Base-by-base conservation (phyloP, 2,329 filamentous ascomycete genomes). In the Arthrobotrys pseudoclavata region DNA sequence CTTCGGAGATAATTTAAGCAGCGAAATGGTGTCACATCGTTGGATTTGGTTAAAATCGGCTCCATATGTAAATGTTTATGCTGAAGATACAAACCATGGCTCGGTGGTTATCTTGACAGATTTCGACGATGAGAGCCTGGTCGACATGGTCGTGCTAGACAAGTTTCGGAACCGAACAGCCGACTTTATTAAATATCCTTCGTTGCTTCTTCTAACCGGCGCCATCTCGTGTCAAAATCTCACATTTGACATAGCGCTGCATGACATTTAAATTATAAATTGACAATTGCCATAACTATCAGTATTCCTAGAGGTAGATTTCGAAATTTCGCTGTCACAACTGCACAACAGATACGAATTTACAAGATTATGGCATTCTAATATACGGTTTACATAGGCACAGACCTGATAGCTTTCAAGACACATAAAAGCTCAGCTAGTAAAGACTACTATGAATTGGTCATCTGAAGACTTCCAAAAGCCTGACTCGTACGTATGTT, bases 191-290 rank as follows among this genome's bases (percentile, higher is more conserved):
- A 22, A 57, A 31, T 22, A 55, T 34, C 52, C 29, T 37, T 20
- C 3, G 12, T 34, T 57, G 52, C 52, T 57, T 57, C 26, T 53
- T 57, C n/a, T 57, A 57, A 22, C 52, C 31, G 18, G 15, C 15
- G 22, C 50, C 50, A 53, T 15, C 2, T 34, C 24, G 12, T 53
- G 50, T 34, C 50, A 9, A 34, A 29, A 53, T 18, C 15, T 13
- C 24, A 10, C 42, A n/a, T 45, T 45, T 45, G 42, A 45, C 42
- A n/a, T 4, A 3, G 42, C 7, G 42, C 42, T 20, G 42, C 42
- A 20, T n/a, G 42, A 45, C 42, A 9, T 20, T 2, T 4, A n/a
- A 6, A 18, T n/a, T 45, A n/a, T 4, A n/a, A 6, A 18, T n/a
- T 45, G 42, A 45, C 15, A 45, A 1, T 9, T 45, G n/a, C 15